Base-by-base conservation (phyloP, 306 rosid species). In the Notholithocarpus densiflorus region DNA sequence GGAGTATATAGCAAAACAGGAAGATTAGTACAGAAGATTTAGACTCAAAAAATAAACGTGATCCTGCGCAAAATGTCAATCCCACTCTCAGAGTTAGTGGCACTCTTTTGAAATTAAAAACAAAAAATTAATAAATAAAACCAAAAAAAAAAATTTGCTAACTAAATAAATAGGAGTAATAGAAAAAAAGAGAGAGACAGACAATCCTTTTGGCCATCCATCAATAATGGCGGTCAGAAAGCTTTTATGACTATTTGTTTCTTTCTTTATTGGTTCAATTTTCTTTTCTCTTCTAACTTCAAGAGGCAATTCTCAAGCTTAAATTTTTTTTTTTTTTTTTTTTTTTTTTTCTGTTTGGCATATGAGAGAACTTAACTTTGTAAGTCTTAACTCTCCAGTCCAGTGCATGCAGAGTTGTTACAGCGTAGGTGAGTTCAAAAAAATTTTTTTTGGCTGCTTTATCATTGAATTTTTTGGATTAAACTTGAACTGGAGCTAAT, bases 361-460 rank as follows among this genome's bases (percentile, higher is more conserved):
- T 64, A 74, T 2, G 48, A 74, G 79, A 62, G 55, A 76, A 24
- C 27, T 15, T 40, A 68, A 66, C 71, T 32, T 66, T 66, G 51
- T 1, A 15, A 3, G 20, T 8, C 31, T 34, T 18, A 20, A 55
- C 83, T 72, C 70, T 51, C 26, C 77, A 43, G 20, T 23, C 48
- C 59, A 61, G 15, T 18, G 45, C 11, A 37, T 37, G 45, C 45
- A 37, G 45, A 37, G 45, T 37, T 37, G 11, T 37, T 37, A 37
- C 45, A 37, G 45, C 10, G 57, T 56, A 69, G 93, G 88, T 85
- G 56, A 72, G 87, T 19, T 66, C 72, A 9, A n/a, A n/a, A n/a
- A n/a, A n/a, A n/a, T 32, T 7, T 48, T 66, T 2, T 19, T 34
- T 66, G 4, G 26, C 24, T 66, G 24, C 24, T 32, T 23, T 34